A percentile compares a stretch with the other conserved stretches of the same genome.
phyloP scores from a whole-genome alignment of 1,284 basidiomycete species.

The Irpex lacteus region DNA sequence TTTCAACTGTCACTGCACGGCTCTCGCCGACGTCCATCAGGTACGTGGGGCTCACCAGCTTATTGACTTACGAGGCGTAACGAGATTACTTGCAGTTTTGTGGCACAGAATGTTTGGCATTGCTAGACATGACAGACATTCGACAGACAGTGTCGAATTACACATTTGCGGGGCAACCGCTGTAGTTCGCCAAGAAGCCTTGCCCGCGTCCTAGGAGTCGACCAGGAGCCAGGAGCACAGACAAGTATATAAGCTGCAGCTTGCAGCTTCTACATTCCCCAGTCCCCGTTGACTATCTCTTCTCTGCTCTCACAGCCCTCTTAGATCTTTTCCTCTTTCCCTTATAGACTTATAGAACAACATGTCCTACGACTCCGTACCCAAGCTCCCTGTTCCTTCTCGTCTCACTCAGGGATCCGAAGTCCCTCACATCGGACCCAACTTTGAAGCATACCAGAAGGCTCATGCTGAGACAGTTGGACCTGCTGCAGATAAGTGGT shows the following conservation, averaged over 20 bases:
- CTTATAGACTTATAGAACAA: background rate
- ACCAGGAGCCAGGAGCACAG: background rate
- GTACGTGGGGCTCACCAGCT: background rate
- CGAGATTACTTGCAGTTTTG: too few relatives aligned
- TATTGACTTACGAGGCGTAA: too few relatives aligned
- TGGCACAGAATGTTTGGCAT: too few relatives aligned
- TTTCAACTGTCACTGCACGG: background rate
- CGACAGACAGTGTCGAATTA: too few relatives aligned
- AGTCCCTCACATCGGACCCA: conserved; percentile 73
- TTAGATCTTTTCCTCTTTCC: background rate
- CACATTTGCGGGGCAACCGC: too few relatives aligned
- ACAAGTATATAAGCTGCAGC: background rate
- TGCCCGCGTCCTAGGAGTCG: background rate
- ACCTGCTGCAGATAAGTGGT: conserved; percentile 78
- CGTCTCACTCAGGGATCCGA: conserved; percentile 59
- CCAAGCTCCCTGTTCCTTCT: conserved; percentile 60
- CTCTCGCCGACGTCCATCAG: background rate
- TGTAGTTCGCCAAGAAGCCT: background rate
- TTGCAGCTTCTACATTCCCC: background rate
- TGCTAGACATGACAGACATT: too few relatives aligned
- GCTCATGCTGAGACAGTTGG: conserved; percentile 70
- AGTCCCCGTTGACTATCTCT: background rate
- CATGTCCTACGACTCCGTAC: conserved; percentile 3
- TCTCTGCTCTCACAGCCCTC: background rate
- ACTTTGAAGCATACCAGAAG: conserved; percentile 64